Percentiles rank a stretch among this genome's conserved stretches.
Conservation (phyloP, 2,329 filamentous ascomycete genomes). For the Trichoderma semiorbis region DNA sequence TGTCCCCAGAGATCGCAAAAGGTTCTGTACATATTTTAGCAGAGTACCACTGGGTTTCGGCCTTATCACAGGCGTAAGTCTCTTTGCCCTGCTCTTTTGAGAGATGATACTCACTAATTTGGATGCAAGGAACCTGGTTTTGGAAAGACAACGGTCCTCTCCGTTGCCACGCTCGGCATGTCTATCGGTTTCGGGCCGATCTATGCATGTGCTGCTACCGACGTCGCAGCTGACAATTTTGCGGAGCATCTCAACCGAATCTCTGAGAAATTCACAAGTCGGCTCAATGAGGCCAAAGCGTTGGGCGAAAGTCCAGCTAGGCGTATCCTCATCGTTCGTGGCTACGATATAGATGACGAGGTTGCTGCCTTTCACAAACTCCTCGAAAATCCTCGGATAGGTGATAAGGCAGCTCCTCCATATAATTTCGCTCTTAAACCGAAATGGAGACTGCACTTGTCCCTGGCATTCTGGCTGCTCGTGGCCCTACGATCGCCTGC, state of each 20-base stretch:
- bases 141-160: constrained; percentile 18
- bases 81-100: background rate
- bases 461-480: constrained; percentile 20
- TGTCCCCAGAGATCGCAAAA: background rate
- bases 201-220: constrained; percentile 9
- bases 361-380: background rate
- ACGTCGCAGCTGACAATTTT: constrained; percentile 13
- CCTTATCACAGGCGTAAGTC: constrained; percentile 20
- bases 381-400: background rate
- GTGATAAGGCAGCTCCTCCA: background rate
- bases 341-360: background rate
- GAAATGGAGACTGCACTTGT: constrained; percentile 20
- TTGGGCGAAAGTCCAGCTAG: background rate
- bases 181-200: constrained; percentile 8
- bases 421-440: background rate
- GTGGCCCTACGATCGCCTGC: constrained; percentile 11
- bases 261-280: background rate
- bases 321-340: background rate
- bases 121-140: constrained; percentile 19
- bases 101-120: background rate
- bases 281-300: background rate
- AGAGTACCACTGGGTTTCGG: constrained; percentile 16
- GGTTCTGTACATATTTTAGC: constrained; percentile 20
- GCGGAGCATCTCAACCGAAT: background rate
- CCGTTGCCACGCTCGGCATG: constrained; percentile 14